Conservation (phyloP, 148 eudicot species). For the Fagopyrum tataricum region DNA sequence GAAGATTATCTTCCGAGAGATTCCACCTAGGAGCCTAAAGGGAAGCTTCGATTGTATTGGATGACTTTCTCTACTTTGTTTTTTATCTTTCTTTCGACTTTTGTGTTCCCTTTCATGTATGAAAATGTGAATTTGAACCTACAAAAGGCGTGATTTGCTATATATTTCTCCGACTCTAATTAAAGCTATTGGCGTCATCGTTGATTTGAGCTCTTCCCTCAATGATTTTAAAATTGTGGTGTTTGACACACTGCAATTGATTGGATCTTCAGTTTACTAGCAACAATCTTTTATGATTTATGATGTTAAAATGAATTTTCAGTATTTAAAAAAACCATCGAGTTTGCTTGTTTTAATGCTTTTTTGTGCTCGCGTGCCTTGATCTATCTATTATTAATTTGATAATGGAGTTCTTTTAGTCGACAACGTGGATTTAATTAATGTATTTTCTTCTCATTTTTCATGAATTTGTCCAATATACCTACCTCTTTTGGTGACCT, state of each 20-base stretch:
- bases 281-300: too few species aligned
- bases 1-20: conserved; percentile 83
- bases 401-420: not conserved
- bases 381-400: not conserved
- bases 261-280: not conserved
- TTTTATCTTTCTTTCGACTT: not conserved
- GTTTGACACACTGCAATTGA: not conserved
- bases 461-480: not conserved
- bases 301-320: not conserved
- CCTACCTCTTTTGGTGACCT: not conserved
- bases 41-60: conserved; percentile 71
- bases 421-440: not conserved
- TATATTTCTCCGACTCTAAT: conserved; percentile 86
- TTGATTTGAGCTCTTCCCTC: conserved; percentile 52
- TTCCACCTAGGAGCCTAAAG: conserved; percentile 54
- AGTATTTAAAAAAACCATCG: not conserved
- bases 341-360: not conserved
- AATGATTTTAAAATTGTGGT: not conserved
- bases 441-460: not conserved
- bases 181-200: conserved; percentile 95
- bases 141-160: conserved; percentile 69
- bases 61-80: not conserved
- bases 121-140: conserved; percentile 5
- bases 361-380: not conserved
- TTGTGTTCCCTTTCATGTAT: not conserved